These are phyloP conservation scores for Colletotrichum brevisporum DNA, from an alignment of 2,329 filamentous ascomycete genomes.

Conservation along the genomic window DNA sequence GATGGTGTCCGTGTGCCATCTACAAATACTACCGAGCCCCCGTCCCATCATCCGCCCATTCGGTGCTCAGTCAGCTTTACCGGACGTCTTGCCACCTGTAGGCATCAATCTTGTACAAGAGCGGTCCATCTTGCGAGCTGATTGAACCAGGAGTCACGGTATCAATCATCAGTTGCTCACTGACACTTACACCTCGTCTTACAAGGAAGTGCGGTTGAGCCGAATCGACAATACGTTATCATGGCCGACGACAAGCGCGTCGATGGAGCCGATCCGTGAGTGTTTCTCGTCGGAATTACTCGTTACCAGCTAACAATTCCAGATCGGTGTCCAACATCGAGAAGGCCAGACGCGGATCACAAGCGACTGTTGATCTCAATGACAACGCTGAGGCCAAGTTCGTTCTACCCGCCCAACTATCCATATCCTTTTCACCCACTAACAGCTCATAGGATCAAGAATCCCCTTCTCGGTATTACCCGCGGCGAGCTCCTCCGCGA, in stretches of 20 bases:
- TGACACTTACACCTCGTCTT: background rate
- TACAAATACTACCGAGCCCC: slow-evolving; percentile 27
- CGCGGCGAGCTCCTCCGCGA: slow-evolving; percentile 62
- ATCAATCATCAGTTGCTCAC: background rate
- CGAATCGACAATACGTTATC: too few species aligned
- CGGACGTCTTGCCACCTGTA: background rate
- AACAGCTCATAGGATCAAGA: slow-evolving; percentile 55
- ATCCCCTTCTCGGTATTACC: slow-evolving; percentile 62
- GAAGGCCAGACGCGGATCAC: slow-evolving; percentile 19
- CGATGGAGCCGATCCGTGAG: slow-evolving; percentile 15
- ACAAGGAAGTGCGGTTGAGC: background rate
- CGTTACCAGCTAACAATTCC: background rate
- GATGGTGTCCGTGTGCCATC: slow-evolving; percentile 24
- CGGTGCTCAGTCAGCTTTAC: background rate
- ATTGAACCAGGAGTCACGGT: background rate
- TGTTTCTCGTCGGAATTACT: background rate
- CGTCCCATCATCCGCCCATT: background rate
- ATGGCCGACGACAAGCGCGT: slow-evolving; percentile 33
- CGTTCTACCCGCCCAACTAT: slow-evolving; percentile 35
- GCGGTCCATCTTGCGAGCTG: background rate
- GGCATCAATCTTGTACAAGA: background rate
- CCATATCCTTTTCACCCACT: slow-evolving; percentile 18
- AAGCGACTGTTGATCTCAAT: slow-evolving; percentile 56
- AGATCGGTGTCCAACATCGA: slow-evolving; percentile 26
- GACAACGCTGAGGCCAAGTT: slow-evolving; percentile 63